Evolutionary conservation across 805 yeast genomes (phyloP).

Genomic region (Wickerhamiella parazyma): DNA sequence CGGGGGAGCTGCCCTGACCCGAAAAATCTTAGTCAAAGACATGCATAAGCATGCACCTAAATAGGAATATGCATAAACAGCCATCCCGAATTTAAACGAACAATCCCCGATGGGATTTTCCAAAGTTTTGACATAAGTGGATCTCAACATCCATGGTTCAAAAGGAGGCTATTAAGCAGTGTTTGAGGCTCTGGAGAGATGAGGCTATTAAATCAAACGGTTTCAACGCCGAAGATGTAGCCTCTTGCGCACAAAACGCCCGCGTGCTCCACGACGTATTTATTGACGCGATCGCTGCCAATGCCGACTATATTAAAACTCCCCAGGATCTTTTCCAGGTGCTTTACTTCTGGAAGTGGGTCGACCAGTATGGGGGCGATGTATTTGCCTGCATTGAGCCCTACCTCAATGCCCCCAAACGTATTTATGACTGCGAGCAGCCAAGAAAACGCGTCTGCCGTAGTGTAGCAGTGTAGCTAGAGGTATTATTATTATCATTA

Average conservation of each 20-base stretch:
- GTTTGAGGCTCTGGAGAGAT: conserved; percentile 2
- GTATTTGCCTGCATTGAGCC: conserved; percentile 18
- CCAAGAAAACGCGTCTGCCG: conserved; percentile 3
- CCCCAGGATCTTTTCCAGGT: conserved; percentile 18
- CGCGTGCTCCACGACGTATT: conserved; percentile 23
- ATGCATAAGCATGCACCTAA: conserved; percentile 8
- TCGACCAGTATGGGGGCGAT: conserved; percentile 22
- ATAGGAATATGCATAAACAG: conserved; percentile 6
- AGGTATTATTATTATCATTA: background rate
- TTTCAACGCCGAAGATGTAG: conserved; percentile 16
- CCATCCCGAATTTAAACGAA: conserved; percentile 1
- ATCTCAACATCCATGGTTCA: background rate
- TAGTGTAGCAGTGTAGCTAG: background rate
- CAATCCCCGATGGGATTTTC: background rate
- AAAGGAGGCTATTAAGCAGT: conserved; percentile 2
- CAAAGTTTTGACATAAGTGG: background rate
- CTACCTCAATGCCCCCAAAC: conserved; percentile 17
- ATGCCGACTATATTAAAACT: conserved; percentile 18
- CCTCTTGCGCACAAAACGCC: conserved; percentile 21
- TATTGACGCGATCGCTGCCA: conserved; percentile 20
- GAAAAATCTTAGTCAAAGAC: conserved; percentile 2
- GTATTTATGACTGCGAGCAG: background rate
- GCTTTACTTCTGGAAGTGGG: conserved; percentile 23
- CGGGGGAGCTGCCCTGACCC: background rate
- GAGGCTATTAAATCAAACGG: conserved; percentile 12